A percentile compares a stretch with the other conserved stretches of the same genome.
phyloP scores from a whole-genome alignment of 164 flowering plant genomes.

The Stephania cephalantha region DNA sequence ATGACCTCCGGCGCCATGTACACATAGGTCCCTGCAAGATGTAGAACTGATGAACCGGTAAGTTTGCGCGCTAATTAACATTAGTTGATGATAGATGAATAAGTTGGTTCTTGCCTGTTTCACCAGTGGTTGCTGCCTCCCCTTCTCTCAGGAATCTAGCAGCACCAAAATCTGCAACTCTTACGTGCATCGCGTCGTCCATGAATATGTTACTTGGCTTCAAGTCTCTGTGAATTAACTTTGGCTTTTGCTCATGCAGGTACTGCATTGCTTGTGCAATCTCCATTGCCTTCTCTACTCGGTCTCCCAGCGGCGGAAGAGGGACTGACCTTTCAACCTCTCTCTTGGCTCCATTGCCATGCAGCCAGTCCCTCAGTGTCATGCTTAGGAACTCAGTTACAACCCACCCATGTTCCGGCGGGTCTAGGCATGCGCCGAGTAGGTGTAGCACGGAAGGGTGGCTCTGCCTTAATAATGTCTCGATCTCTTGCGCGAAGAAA shows the following conservation, averaged over 20 bases:
- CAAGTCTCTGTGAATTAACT: conserved; percentile 52
- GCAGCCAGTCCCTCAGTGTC: conserved; percentile 61
- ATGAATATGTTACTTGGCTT: conserved; percentile 68
- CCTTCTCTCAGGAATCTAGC: conserved; percentile 45
- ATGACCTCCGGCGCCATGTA: conserved; percentile 81
- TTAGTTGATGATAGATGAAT: background rate
- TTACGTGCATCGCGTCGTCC: conserved; percentile 42
- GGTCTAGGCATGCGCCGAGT: conserved; percentile 58
- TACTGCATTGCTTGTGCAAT: conserved; percentile 67
- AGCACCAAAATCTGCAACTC: conserved; percentile 68
- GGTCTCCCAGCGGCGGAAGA: conserved; percentile 42
- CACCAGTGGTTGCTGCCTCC: conserved; percentile 51
- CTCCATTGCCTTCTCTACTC: conserved; percentile 46
- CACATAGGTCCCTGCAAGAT: conserved; percentile 49
- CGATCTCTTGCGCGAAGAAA: conserved; percentile 55
- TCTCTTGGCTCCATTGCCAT: conserved; percentile 38
- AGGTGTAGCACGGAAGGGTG: conserved; percentile 58
- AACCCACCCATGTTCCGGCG: conserved; percentile 54
- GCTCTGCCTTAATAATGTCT: conserved; percentile 43
- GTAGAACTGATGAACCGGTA: background rate
- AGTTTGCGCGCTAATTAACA: background rate
- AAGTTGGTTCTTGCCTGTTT: conserved; percentile 40
- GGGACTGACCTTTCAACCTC: conserved; percentile 28
- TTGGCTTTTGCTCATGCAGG: conserved; percentile 57
- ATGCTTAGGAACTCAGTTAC: conserved; percentile 44